Evolutionary conservation across 2,329 filamentous ascomycete genomes (phyloP), one percentile per base, ranked within the genome.

Genomic region (Colletotrichum sp.): DNA sequence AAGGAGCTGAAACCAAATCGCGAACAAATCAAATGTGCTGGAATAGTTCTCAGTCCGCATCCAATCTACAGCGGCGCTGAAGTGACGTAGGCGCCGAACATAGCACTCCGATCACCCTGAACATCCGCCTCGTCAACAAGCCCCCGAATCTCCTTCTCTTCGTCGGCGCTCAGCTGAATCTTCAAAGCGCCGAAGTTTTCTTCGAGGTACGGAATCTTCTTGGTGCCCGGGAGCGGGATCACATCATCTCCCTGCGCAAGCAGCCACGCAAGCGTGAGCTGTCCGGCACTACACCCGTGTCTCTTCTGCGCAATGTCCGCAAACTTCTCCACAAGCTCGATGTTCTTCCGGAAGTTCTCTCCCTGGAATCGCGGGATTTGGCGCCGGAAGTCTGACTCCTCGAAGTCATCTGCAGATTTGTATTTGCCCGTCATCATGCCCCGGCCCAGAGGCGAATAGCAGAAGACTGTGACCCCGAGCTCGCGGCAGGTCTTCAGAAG

Each of bases 211-310:
- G 85, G 84, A 48, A 87, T 81, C 70, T 81, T 87, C 81, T 86
- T 89, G 0, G 88, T 90, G 3, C 88, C 89, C 0, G 87, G 88
- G 67, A 90, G 94, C 0, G 93, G 90, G 79, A 92, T 88, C 66
- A 94, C 85, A 78, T 92, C 90, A 4, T 89, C 86, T 0, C 90
- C 90, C 79, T 93, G 91, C 6, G 88, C 88, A 77, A 92, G 79
- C 72, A 94, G 78, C 92, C 92, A 94, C 0, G 92, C 92, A 32
- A 94, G 84, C 2, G 90, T 89, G 36, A 94, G 80, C 80, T 94
- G 89, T 2, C 86, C 87, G 0, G 90, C 78, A 0, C 92, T 92
- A 61, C 85, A 87, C 8, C 80, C 87, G 82, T 94, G 93, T 76
- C 83, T 85, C 57, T 86, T 83, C 1, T 90, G 91, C 5, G 52